Evolutionary conservation across 306 rosid genomes (phyloP), one percentile per base, ranked within the genome.

Genomic region (Cucurbita moschata): DNA sequence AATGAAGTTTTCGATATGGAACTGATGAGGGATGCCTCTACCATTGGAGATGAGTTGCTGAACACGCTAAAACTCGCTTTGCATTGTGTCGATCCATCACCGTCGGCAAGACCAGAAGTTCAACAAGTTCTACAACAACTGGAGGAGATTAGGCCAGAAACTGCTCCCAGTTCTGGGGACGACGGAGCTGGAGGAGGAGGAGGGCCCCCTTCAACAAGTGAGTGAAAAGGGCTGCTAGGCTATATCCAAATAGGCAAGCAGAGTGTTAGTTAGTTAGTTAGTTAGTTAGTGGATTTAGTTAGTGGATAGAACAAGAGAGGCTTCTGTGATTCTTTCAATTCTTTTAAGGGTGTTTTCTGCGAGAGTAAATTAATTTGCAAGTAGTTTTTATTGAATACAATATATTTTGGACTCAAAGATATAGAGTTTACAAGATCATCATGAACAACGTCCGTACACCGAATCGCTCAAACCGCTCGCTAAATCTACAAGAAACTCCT

Each of bases 1-100:
- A 90, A 90, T 77, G 96, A 90, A 86, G 97, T 92, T 57, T 92
- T 92, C 56, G 97, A 92, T 71, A 83, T 92, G 88, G 97, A 92
- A 69, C 84, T 92, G 30, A 86, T 87, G 87, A 87, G 88, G 77
- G 96, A 89, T 80, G 87, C 85, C 52, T 82, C 87, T 58, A 35
- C 77, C 51, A 86, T 86, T 2, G 88, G 88, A 0, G 97, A 92
- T 77, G 90, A 89, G 57, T 73, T 92, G 61, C 90, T 92, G 2
- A 92, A 89, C 77, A 92, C 97, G 9, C 76, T 92, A 88, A 92
- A 92, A 74, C 78, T 92, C 1, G 92, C 97, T 49, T 75, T 92
- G 66, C 96, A 92, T 67, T 92, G 97, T 79, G 97, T 92, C 16
- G 97, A 92, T 72, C 96, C 97, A 3, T 83, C 93, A n/a, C 92